A percentile compares a stretch with the other conserved stretches of the same genome.
These are phyloP conservation scores for Amphicarpaea edgeworthii DNA, from an alignment of 306 rosid genomes.

Conservation along the genomic window DNA sequence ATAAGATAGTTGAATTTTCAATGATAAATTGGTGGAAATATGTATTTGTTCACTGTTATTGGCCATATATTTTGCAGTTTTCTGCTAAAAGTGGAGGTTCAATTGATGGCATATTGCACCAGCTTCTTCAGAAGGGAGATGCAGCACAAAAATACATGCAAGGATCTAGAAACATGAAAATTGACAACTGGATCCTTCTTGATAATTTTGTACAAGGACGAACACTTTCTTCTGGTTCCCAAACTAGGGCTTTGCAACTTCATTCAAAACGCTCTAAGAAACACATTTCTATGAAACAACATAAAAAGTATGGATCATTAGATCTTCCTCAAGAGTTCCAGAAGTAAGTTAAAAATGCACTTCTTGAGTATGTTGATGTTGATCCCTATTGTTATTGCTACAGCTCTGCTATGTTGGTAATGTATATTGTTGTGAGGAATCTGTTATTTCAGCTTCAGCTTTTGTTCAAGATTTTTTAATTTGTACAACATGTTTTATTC, in stretches of 20 bases:
- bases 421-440: neutral
- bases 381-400: neutral
- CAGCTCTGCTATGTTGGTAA: neutral
- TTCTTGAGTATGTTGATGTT: slow-evolving; percentile 3
- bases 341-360: slow-evolving; percentile 59
- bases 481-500: slow-evolving; percentile 4
- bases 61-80: slow-evolving; percentile 54
- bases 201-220: slow-evolving; percentile 70
- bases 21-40: slow-evolving; percentile 14
- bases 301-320: slow-evolving; percentile 67
- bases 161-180: slow-evolving; percentile 71
- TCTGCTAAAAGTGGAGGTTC: slow-evolving; percentile 59
- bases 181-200: slow-evolving; percentile 78
- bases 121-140: slow-evolving; percentile 77
- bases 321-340: slow-evolving; percentile 66
- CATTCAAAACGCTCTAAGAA: slow-evolving; percentile 83
- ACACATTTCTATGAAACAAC: slow-evolving; percentile 80
- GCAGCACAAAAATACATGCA: slow-evolving; percentile 72
- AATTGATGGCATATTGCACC: slow-evolving; percentile 61
- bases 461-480: slow-evolving; percentile 22
- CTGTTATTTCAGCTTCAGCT: slow-evolving; percentile 10
- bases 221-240: slow-evolving; percentile 53
- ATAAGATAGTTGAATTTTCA: slow-evolving; percentile 3
- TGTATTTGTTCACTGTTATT: slow-evolving; percentile 27
- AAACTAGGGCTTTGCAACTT: slow-evolving; percentile 58